Evolutionary conservation across 441 rosid species (phyloP).

Genomic region (Biscutella laevigata): DNA sequence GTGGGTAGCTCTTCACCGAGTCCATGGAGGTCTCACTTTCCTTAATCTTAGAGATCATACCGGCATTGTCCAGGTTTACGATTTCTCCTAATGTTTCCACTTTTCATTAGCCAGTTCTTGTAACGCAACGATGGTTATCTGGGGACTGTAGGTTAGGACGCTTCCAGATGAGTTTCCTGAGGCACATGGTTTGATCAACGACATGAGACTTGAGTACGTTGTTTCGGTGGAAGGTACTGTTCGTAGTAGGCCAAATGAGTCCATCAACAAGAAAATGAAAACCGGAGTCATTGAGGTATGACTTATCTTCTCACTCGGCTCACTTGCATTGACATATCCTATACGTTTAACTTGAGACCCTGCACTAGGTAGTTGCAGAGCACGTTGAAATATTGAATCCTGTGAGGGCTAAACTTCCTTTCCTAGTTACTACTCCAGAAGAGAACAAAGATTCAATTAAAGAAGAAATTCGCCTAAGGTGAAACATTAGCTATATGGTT

Average conservation of each 20-base stretch:
- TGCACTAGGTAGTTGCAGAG: slow-evolving; percentile 73
- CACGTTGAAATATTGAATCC: slow-evolving; percentile 70
- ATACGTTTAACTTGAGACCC: too few species aligned
- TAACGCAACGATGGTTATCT: background rate
- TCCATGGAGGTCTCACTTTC: slow-evolving; percentile 85
- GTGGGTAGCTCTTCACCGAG: slow-evolving; percentile 88
- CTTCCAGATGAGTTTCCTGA: slow-evolving; percentile 78
- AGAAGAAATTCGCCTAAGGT: slow-evolving; percentile 94
- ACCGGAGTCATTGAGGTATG: slow-evolving; percentile 83
- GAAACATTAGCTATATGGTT: slow-evolving; percentile 5
- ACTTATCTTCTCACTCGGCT: slow-evolving; percentile 1
- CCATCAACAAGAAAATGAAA: slow-evolving; percentile 76
- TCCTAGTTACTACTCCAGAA: slow-evolving; percentile 70
- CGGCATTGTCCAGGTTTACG: slow-evolving; percentile 72
- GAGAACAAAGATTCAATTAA: slow-evolving; percentile 65
- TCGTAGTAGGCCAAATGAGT: slow-evolving; percentile 62
- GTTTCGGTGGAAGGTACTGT: slow-evolving; percentile 73
- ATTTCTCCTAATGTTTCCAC: background rate
- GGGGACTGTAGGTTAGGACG: slow-evolving; percentile 31
- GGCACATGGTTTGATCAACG: slow-evolving; percentile 63
- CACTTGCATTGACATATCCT: background rate
- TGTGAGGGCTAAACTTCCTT: slow-evolving; percentile 78
- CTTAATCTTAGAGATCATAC: slow-evolving; percentile 92
- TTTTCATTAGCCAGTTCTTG: background rate
- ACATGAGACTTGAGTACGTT: slow-evolving; percentile 80